Percentiles rank a stretch among this genome's conserved stretches.
Evolutionary conservation across 225 moss, liverwort and hornwort genomes (phyloP).

Genomic region (Polytrichum formosum): DNA sequence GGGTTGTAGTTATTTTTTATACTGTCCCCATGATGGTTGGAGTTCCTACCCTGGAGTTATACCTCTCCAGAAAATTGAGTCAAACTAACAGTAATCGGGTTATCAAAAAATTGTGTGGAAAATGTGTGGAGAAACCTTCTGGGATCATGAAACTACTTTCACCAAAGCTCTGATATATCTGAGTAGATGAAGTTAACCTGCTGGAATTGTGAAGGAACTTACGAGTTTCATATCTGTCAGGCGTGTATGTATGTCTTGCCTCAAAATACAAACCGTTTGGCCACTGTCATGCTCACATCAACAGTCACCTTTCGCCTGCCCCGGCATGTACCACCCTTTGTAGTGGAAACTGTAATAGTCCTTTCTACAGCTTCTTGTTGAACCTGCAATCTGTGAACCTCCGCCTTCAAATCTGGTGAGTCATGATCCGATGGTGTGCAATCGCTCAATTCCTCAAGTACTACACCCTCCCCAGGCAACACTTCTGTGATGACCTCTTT

Average conservation of each 20-base stretch:
- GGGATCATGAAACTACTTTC: not conserved
- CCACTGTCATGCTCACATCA: constrained; percentile 10
- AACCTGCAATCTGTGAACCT: not conserved
- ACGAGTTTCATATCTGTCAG: not conserved
- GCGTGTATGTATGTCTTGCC: not conserved
- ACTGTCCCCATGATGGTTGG: constrained; percentile 7
- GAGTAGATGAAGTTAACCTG: not conserved
- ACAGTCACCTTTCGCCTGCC: constrained; percentile 13
- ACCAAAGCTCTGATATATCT: not conserved
- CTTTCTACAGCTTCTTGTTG: constrained; percentile 6
- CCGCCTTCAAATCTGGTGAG: not conserved
- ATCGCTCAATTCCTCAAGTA: not conserved
- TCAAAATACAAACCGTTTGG: constrained; percentile 16
- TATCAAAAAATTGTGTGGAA: not conserved
- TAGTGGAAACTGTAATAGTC: constrained; percentile 7
- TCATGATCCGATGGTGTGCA: not conserved
- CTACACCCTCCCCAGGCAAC: not conserved
- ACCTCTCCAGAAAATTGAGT: not conserved
- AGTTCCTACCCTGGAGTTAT: constrained; percentile 5
- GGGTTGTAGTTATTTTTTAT: not conserved
- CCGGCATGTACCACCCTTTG: constrained; percentile 9
- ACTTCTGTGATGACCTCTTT: constrained; percentile 7
- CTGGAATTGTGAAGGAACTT: not conserved
- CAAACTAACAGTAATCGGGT: too few species aligned
- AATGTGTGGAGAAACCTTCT: not conserved